These are phyloP conservation scores for Solanum aculeatissimum DNA, from an alignment of 305 asterid genomes.

Conservation along the genomic window DNA sequence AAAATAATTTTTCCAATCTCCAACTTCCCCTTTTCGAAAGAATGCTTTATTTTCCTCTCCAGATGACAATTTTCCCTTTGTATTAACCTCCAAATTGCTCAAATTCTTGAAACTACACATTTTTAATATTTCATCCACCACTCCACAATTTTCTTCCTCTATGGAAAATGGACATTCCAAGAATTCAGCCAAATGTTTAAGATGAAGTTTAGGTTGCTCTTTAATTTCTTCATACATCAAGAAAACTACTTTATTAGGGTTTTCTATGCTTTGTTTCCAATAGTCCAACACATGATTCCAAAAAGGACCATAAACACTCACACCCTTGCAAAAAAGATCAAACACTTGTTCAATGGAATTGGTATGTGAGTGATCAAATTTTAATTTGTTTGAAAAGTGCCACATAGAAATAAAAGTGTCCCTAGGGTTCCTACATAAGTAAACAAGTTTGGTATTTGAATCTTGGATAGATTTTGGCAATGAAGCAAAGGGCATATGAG, in stretches of 20 bases:
- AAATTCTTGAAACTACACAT: constrained; percentile 16
- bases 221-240: not conserved
- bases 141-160: not conserved
- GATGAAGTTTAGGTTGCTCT: not conserved
- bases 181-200: constrained; percentile 28
- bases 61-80: not conserved
- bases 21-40: constrained; percentile 14
- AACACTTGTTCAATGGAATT: not conserved
- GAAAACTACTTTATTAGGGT: not conserved
- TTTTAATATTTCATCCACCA: not conserved
- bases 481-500: not conserved
- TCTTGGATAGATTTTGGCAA: not conserved
- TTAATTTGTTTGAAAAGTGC: not conserved
- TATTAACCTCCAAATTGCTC: constrained; percentile 16
- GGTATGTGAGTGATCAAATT: not conserved
- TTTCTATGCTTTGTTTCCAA: constrained; percentile 6
- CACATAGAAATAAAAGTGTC: constrained; percentile 3
- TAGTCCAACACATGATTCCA: not conserved
- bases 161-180: constrained; percentile 17
- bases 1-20: constrained; percentile 11
- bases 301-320: not conserved
- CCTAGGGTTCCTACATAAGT: constrained; percentile 1
- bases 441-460: constrained; percentile 2
- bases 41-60: not conserved
- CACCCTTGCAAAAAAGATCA: constrained; percentile 1